phyloP scores from a whole-genome alignment of 106 monocot genomes.

The Acorus calamus region DNA sequence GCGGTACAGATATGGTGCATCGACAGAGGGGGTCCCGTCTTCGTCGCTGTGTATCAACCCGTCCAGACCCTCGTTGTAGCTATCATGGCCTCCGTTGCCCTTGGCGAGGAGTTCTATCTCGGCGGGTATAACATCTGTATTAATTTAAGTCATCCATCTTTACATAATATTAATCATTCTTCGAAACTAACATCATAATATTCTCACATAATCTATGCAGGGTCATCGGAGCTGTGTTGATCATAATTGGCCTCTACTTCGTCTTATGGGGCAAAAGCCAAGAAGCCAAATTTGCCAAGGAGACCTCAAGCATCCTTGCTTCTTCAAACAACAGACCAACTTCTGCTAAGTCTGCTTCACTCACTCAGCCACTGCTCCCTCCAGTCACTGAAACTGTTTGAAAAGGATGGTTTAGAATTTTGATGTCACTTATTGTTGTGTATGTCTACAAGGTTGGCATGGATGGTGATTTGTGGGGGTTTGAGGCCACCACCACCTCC shows the following conservation, averaged over 20 bases:
- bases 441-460: no score
- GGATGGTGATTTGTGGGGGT: no score
- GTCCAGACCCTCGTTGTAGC: conserved; percentile 4
- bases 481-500: no score
- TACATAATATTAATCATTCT: neutral
- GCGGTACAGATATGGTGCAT: conserved; percentile 4
- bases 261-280: neutral
- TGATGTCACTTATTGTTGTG: no score
- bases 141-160: neutral
- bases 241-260: neutral
- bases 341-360: no score
- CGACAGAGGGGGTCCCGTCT: conserved; percentile 4
- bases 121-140: neutral
- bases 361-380: no score
- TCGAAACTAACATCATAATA: neutral
- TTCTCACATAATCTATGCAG: neutral
- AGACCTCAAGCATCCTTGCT: no score
- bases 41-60: conserved; percentile 1
- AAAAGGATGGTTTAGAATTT: no score
- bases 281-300: neutral
- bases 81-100: conserved; percentile 3
- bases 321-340: no score
- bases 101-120: neutral
- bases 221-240: neutral
- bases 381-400: no score